Conservation (phyloP, 495 filamentous ascomycete genomes). For the Aspergillus indologenus region DNA sequence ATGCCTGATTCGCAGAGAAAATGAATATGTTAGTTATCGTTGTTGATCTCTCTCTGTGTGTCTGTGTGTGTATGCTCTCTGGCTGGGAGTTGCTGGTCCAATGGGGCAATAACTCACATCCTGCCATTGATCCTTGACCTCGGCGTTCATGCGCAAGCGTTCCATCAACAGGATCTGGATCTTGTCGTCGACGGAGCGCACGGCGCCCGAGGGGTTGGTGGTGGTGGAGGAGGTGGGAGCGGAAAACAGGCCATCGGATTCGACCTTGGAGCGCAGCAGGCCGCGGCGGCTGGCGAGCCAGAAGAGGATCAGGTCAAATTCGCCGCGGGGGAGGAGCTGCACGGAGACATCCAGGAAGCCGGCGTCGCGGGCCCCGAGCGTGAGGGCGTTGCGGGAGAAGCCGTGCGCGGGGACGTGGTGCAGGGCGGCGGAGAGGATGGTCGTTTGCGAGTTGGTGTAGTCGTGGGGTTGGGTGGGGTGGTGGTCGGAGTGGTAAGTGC, state of each 20-base stretch:
- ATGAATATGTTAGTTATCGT: too few relatives aligned
- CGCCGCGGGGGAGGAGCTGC: conserved; percentile 73
- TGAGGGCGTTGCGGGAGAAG: conserved; percentile 69
- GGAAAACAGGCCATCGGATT: conserved; percentile 38
- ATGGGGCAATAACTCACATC: conserved; percentile 74
- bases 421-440: conserved; percentile 78
- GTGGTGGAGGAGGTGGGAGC: conserved; percentile 3
- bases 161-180: conserved; percentile 66
- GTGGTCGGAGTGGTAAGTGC: conserved; percentile 75
- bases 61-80: too few relatives aligned
- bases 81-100: too few relatives aligned
- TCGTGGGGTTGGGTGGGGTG: conserved; percentile 47
- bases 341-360: conserved; percentile 84
- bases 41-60: too few relatives aligned
- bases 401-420: conserved; percentile 77
- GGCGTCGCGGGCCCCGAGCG: conserved; percentile 73
- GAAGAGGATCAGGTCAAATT: conserved; percentile 79
- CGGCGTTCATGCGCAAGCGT: conserved; percentile 66
- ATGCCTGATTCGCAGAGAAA: conserved; percentile 52
- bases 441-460: conserved; percentile 68
- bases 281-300: conserved; percentile 69
- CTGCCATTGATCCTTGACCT: conserved; percentile 73
- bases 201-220: conserved; percentile 15
- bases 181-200: conserved; percentile 48
- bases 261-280: conserved; percentile 49